Conservation (phyloP, 2,329 filamentous ascomycete genomes). For the Colletotrichum sp. region DNA sequence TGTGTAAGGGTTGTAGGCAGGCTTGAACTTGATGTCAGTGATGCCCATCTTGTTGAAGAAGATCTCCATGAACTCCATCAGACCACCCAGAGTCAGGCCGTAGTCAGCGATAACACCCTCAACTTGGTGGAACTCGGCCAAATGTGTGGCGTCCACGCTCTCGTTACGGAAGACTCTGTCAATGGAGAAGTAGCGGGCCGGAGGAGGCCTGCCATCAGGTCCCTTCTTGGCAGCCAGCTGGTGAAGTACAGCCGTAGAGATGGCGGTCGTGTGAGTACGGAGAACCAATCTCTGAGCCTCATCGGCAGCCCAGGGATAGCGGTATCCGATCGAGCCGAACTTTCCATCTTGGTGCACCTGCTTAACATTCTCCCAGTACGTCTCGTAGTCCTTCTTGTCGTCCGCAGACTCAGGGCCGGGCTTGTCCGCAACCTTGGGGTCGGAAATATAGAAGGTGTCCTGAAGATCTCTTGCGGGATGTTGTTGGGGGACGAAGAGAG, state of each 20-base stretch:
- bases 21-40: conserved; percentile 86
- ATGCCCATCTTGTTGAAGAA: conserved; percentile 99
- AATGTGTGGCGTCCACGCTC: conserved; percentile 93
- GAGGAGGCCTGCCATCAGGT: conserved; percentile 67
- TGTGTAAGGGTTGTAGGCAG: conserved; percentile 93
- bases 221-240: conserved; percentile 84
- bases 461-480: conserved; percentile 96
- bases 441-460: conserved; percentile 98
- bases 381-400: conserved; percentile 71
- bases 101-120: conserved; percentile 99
- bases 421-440: conserved; percentile 77
- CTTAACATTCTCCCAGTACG: conserved; percentile 88
- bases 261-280: conserved; percentile 93
- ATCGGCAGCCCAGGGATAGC: conserved; percentile 89
- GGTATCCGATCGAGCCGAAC: conserved; percentile 94
- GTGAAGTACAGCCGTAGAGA: conserved; percentile 89
- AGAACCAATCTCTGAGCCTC: conserved; percentile 89
- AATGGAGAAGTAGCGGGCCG: conserved; percentile 96
- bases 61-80: conserved; percentile 91
- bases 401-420: conserved; percentile 62
- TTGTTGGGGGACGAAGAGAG: conserved; percentile 54
- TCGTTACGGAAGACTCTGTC: conserved; percentile 98
- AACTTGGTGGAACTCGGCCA: conserved; percentile 98
- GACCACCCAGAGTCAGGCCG: conserved; percentile 85
- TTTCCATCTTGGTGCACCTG: conserved; percentile 90